phyloP scores from a whole-genome alignment of 2,329 filamentous ascomycete genomes.

The Coleophoma eucalyptorum region DNA sequence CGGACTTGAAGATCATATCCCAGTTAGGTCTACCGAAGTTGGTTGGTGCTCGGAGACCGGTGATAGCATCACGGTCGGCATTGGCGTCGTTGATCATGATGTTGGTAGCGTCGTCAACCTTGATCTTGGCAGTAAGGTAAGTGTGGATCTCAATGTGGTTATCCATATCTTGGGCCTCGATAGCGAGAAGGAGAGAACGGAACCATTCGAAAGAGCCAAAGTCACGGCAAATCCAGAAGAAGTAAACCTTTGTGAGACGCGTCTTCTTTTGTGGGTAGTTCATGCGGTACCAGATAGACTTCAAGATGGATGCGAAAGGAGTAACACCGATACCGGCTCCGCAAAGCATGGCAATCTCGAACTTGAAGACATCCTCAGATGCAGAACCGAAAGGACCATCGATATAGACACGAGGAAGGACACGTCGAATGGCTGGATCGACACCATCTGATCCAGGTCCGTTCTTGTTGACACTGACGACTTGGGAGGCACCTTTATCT shows the following conservation, averaged over 20 bases:
- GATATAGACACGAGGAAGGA: constrained; percentile 76
- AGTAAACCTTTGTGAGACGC: constrained; percentile 80
- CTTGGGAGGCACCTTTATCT: constrained; percentile 52
- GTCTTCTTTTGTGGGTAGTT: constrained; percentile 81
- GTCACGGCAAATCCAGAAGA: constrained; percentile 89
- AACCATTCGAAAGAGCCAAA: constrained; percentile 91
- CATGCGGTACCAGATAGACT: constrained; percentile 92
- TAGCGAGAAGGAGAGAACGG: constrained; percentile 75
- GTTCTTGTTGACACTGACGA: constrained; percentile 63
- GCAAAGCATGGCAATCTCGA: constrained; percentile 74
- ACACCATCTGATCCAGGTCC: constrained; percentile 45
- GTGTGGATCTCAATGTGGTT: constrained; percentile 87
- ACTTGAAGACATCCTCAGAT: constrained; percentile 88
- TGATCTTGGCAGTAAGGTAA: constrained; percentile 84
- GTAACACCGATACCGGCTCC: constrained; percentile 83
- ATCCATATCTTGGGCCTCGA: constrained; percentile 81
- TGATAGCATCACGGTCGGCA: constrained; percentile 80
- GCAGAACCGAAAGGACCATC: constrained; percentile 84
- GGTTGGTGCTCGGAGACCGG: constrained; percentile 74
- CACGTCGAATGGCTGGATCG: constrained; percentile 66
- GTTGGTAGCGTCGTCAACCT: constrained; percentile 80
- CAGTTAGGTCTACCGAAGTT: constrained; percentile 87
- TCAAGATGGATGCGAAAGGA: constrained; percentile 83
- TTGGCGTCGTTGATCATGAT: constrained; percentile 92
- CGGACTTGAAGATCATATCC: constrained; percentile 85